Evolutionary conservation across 352 stramenopile genomes (phyloP), one percentile per base, ranked within the genome.

Genomic region (Phytophthora ramorum): DNA sequence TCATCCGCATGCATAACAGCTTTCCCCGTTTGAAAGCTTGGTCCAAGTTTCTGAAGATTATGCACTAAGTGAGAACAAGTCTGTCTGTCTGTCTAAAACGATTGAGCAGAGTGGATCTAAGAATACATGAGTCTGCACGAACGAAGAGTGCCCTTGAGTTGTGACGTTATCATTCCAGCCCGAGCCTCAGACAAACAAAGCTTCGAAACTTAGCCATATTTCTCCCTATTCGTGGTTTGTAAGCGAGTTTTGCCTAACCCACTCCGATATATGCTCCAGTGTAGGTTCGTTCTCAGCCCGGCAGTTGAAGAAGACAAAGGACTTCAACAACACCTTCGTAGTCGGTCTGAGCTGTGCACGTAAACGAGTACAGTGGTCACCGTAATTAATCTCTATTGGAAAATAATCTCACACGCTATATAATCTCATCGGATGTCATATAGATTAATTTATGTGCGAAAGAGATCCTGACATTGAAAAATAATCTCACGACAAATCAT

Each of bases 331-430:
- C 35, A 10, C 35, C 35, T 19, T n/a, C 7, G 35, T 41, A 19
- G 35, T 17, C 13, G 35, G 35, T 41, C 35, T 41, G 35, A 41
- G 35, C 14, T 41, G 35, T 41, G 35, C 35, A 41, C 35, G 35
- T 7, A 41, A 41, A 12, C 35, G 34, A 17, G 35, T 41, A 41
- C n/a, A n/a, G n/a, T n/a, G 35, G n/a, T 26, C 17, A 47, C 17
- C 16, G 41, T 47, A 22, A 47, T 28, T 47, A 47, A 47, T 47
- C 19, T 47, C n/a, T 12, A 26, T 47, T 47, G 41, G 7, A 22
- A 47, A 47, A 47, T 47, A 28, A 26, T 47, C 41, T 47, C 41
- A 47, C 19, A 47, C 41, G 41, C 17, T 47, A 47, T 14, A 47
- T 47, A 47, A 26, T 47, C 40, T 47, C 40, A 47, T 7, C 17